These are phyloP conservation scores for Nitzschia sp. DNA, from an alignment of 108 stramenopile genomes.

Conservation along the genomic window DNA sequence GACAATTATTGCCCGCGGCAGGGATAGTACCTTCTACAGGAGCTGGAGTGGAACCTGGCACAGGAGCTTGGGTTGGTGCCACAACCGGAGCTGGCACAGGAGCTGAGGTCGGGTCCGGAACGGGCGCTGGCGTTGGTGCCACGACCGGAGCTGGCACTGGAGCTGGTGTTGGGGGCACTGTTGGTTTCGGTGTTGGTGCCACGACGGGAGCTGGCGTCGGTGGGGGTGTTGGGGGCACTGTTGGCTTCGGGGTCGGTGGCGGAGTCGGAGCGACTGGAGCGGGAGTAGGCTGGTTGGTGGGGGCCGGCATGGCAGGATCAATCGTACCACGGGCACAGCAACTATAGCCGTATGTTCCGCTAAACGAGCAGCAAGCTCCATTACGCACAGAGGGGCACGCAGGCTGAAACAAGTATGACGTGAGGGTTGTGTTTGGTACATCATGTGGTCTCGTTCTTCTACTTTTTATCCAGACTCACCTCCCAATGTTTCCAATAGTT, in stretches of 20 bases:
- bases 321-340: neutral
- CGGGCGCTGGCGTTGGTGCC: neutral
- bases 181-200: too few species aligned
- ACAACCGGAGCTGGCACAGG: neutral
- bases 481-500: slow-evolving; percentile 11
- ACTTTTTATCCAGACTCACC: too few species aligned
- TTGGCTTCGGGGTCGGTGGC: too few species aligned
- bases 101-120: neutral
- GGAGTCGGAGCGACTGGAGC: neutral
- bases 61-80: neutral
- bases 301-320: neutral
- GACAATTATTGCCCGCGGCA: neutral
- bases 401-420: too few species aligned
- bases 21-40: neutral
- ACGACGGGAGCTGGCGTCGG: neutral
- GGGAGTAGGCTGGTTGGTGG: neutral
- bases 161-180: too few species aligned
- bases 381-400: slow-evolving; percentile 1
- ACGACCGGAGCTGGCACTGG: neutral
- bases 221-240: too few species aligned
- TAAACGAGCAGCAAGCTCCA: neutral
- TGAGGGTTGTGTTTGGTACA: too few species aligned
- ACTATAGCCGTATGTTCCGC: neutral
- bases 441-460: too few species aligned
- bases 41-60: neutral